phyloP scores from a whole-genome alignment of 805 yeast species.

The Debaryomyces castellii region DNA sequence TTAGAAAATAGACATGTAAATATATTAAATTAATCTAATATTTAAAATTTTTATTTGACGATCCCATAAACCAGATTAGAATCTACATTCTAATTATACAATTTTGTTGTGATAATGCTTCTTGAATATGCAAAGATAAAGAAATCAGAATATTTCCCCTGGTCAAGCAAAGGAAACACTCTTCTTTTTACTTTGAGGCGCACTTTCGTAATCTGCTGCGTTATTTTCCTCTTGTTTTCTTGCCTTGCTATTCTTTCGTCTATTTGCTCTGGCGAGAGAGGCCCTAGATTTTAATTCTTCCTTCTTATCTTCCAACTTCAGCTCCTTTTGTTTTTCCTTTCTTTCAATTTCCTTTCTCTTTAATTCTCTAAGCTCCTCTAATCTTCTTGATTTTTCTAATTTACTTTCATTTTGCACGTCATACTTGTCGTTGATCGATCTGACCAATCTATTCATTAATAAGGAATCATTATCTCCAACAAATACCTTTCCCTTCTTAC shows the following conservation, averaged over 20 bases:
- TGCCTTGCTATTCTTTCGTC: conserved; percentile 58
- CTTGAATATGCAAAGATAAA: not conserved
- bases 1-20: not conserved
- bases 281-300: conserved; percentile 73
- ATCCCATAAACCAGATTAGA: conserved; percentile 2
- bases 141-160: not conserved
- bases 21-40: not conserved
- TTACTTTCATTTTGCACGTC: conserved; percentile 83
- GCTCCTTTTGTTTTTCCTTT: conserved; percentile 69
- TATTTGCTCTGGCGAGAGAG: conserved; percentile 61
- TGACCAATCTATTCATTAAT: conserved; percentile 66
- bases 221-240: conserved; percentile 23
- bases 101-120: not conserved
- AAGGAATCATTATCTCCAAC: conserved; percentile 66
- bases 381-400: conserved; percentile 82
- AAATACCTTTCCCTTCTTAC: conserved; percentile 86
- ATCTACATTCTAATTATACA: conserved; percentile 3
- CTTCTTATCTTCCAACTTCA: conserved; percentile 74
- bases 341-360: conserved; percentile 85
- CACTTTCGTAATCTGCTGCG: not conserved
- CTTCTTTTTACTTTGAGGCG: conserved; percentile 15
- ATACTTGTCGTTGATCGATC: conserved; percentile 76
- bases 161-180: conserved; percentile 41
- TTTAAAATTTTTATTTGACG: not conserved
- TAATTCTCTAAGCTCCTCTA: conserved; percentile 86